Percentiles rank a stretch among this genome's conserved stretches.
Evolutionary conservation across 1,284 basidiomycete genomes (phyloP).

Genomic region (Leccinum huronense): DNA sequence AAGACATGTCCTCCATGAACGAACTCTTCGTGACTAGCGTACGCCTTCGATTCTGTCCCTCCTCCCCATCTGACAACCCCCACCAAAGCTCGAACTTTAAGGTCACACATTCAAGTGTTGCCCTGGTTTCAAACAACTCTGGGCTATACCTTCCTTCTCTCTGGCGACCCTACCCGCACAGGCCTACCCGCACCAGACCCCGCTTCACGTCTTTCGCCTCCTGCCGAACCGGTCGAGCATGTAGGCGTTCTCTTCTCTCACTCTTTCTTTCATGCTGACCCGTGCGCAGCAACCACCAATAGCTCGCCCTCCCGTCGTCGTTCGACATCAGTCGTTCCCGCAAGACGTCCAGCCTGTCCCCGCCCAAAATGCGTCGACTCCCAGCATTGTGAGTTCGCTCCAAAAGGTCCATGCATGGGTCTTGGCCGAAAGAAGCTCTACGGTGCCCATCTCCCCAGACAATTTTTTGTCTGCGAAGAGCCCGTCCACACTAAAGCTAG

Average conservation of each 20-base stretch:
- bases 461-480: constrained; percentile 53
- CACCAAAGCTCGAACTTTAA: constrained; percentile 43
- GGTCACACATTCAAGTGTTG: constrained; percentile 33
- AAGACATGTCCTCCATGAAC: constrained; percentile 44
- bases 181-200: too few species aligned
- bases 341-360: constrained; percentile 20
- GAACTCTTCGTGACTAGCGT: constrained; percentile 57
- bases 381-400: constrained; percentile 52
- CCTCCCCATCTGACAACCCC: constrained; percentile 14
- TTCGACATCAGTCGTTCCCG: constrained; percentile 34
- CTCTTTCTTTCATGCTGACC: constrained; percentile 17
- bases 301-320: constrained; percentile 28
- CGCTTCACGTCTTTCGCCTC: not conserved
- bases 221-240: constrained; percentile 16
- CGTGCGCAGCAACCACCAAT: constrained; percentile 16
- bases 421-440: constrained; percentile 63
- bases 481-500: too few species aligned
- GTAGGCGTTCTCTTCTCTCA: constrained; percentile 5
- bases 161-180: too few species aligned
- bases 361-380: constrained; percentile 22
- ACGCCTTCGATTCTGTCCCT: constrained; percentile 26
- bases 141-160: constrained; percentile 38
- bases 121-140: constrained; percentile 41
- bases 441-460: constrained; percentile 45
- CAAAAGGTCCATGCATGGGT: constrained; percentile 60